Percentiles rank a stretch among this genome's conserved stretches.
Conservation (phyloP, 176 grass and related monocot species). For the Carex myosuroides region DNA sequence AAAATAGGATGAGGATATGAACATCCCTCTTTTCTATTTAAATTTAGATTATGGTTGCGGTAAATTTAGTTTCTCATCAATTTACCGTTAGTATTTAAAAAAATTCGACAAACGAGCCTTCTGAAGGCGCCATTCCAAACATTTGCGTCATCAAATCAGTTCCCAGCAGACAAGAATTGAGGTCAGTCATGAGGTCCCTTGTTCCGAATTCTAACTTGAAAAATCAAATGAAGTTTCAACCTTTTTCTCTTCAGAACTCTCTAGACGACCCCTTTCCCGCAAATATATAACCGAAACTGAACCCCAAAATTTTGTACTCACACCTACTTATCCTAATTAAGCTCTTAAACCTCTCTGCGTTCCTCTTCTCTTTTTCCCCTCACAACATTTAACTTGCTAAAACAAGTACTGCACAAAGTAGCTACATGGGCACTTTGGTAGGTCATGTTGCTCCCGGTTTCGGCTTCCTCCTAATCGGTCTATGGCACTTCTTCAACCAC, state of each 20-base stretch:
- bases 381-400: neutral
- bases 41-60: no score
- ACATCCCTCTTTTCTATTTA: no score
- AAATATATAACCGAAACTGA: constrained; percentile 24
- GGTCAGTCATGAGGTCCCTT: neutral
- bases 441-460: constrained; percentile 77
- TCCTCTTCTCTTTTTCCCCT: constrained; percentile 2
- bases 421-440: constrained; percentile 59
- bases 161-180: neutral
- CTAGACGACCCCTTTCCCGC: constrained; percentile 23
- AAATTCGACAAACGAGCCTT: neutral
- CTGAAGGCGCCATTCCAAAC: neutral
- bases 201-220: neutral
- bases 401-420: neutral
- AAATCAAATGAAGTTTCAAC: constrained; percentile 31
- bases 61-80: no score
- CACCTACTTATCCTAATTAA: constrained; percentile 1
- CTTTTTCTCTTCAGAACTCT: constrained; percentile 32
- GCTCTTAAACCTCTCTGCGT: constrained; percentile 1
- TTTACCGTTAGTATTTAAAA: no score
- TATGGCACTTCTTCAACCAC: constrained; percentile 91
- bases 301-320: neutral
- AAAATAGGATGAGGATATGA: no score
- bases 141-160: no score
- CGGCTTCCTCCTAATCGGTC: constrained; percentile 74